A percentile compares a stretch with the other conserved stretches of the same genome.
phyloP scores from a whole-genome alignment of 345 rosid species.

The Cardiospermum halicacabum region DNA sequence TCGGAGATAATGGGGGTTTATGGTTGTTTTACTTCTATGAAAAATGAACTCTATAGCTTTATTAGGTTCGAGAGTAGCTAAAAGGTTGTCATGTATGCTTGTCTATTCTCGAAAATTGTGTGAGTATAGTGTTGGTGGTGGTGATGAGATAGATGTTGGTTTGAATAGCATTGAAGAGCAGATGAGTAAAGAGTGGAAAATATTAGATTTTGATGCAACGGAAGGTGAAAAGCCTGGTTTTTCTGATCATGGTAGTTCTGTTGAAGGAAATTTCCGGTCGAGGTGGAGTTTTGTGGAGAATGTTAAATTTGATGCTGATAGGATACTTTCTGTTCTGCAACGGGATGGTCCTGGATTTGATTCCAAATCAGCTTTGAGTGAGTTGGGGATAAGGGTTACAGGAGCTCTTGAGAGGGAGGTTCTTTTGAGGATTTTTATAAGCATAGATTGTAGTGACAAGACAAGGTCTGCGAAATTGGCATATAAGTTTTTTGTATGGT shows the following conservation, averaged over 20 bases:
- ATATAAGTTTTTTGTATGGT: slow-evolving; percentile 74
- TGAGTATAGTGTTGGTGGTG: slow-evolving; percentile 29
- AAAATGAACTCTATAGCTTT: slow-evolving; percentile 48
- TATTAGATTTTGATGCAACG: slow-evolving; percentile 27
- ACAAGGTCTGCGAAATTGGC: slow-evolving; percentile 60
- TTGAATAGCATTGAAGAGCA: slow-evolving; percentile 53
- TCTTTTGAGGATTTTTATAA: slow-evolving; percentile 61
- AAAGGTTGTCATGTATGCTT: slow-evolving; percentile 27
- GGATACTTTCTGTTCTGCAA: slow-evolving; percentile 49
- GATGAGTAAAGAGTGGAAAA: slow-evolving; percentile 39
- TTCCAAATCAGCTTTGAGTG: slow-evolving; percentile 42
- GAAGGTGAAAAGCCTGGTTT: slow-evolving; percentile 22
- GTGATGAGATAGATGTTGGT: slow-evolving; percentile 31
- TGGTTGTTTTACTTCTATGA: slow-evolving; percentile 12
- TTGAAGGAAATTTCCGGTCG: slow-evolving; percentile 13
- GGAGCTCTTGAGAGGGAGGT: slow-evolving; percentile 79
- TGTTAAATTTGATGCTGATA: slow-evolving; percentile 42
- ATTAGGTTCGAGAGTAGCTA: slow-evolving; percentile 38
- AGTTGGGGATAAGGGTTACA: slow-evolving; percentile 56
- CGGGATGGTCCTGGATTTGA: slow-evolving; percentile 63
- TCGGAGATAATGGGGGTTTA: slow-evolving; percentile 40
- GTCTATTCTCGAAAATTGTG: slow-evolving; percentile 40
- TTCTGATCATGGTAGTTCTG: slow-evolving; percentile 16
- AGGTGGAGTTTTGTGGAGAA: slow-evolving; percentile 34
- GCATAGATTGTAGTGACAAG: slow-evolving; percentile 36